phyloP scores from a whole-genome alignment of 2,329 filamentous ascomycete species.

The Alternaria metachromatica region DNA sequence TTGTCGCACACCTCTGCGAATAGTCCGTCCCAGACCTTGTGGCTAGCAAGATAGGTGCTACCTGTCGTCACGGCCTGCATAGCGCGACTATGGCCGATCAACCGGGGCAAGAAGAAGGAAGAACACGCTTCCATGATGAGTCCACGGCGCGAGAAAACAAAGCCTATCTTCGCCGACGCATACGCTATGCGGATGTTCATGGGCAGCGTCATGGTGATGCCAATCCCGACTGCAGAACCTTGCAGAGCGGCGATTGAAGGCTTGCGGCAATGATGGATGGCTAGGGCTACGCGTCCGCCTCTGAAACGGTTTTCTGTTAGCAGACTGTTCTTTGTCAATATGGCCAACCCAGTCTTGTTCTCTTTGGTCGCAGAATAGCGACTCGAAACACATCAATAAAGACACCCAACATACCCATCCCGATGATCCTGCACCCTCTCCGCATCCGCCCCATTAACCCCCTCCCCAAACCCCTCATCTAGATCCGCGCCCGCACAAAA shows the following conservation, averaged over 20 bases:
- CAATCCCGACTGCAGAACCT: constrained; percentile 64
- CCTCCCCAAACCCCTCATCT: constrained; percentile 58
- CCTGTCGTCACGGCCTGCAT: constrained; percentile 73
- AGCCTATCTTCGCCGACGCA: constrained; percentile 69
- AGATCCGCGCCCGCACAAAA: constrained; percentile 66
- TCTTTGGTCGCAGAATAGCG: not conserved
- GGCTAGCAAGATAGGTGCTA: constrained; percentile 59
- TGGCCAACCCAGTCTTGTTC: not conserved
- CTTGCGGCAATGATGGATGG: constrained; percentile 65
- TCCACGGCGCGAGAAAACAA: constrained; percentile 74
- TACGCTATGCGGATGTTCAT: constrained; percentile 63
- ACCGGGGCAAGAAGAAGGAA: constrained; percentile 73
- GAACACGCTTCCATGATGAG: constrained; percentile 75
- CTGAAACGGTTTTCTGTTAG: constrained; percentile 25
- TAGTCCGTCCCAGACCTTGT: constrained; percentile 63
- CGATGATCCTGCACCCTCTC: constrained; percentile 58
- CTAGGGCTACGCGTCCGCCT: constrained; percentile 56
- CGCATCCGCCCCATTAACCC: constrained; percentile 49
- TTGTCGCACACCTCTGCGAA: constrained; percentile 70
- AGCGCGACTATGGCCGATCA: constrained; percentile 70
- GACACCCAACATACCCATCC: constrained; percentile 54
- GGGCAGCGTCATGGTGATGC: constrained; percentile 66
- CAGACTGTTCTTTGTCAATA: not conserved
- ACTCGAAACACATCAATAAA: not conserved
- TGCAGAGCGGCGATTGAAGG: constrained; percentile 63